Evolutionary conservation across 225 moss, liverwort and hornwort species (phyloP), one percentile per base, ranked within the genome.

Genomic region (Ulota crispa): DNA sequence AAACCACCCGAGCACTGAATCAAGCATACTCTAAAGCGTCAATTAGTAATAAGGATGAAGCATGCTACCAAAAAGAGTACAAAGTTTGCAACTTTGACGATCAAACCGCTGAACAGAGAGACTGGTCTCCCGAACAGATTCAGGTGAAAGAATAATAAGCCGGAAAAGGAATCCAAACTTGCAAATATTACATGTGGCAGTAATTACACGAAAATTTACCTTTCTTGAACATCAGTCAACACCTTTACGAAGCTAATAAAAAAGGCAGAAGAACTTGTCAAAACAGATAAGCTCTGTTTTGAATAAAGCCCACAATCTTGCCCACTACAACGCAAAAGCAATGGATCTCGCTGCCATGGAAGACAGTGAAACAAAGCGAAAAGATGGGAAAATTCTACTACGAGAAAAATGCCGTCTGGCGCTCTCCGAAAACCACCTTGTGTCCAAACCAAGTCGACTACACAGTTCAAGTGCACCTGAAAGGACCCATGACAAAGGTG

Each of bases 381-480:
- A 82, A 56, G 73, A 68, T 16, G 87, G 81, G 32, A 80, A 34
- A 71, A 57, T 50, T 83, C 81, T 86, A 81, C 64, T 73, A 26
- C 4, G 74, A 81, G 80, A 80, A 65, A 88, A 57, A 74, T 81
- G 88, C 62, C 80, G 83, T 57, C 43, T 83, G 30, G 83, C 76
- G 69, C 81, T 81, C 36, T 78, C 78, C 63, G 47, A 65, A 70
- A 81, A 81, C 85, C 85, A 77, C 83, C 83, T 62, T 78, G 21
- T 73, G 86, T 73, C 76, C 83, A 77, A 70, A 83, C 80, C 83
- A 50, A 72, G 88, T 57, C 83, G 81, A 88, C 81, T 85, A 83
- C 56, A 81, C 32, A 80, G 78, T 77, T 85, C 74, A 74, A 83
- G 12, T 80, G 78, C 85, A 88, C 88, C 88, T 86, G 85, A 88